A percentile compares a stretch with the other conserved stretches of the same genome.
Conservation (phyloP, 192 early-diverging fungal genomes). For the Phycomyces blakesleeanus region DNA sequence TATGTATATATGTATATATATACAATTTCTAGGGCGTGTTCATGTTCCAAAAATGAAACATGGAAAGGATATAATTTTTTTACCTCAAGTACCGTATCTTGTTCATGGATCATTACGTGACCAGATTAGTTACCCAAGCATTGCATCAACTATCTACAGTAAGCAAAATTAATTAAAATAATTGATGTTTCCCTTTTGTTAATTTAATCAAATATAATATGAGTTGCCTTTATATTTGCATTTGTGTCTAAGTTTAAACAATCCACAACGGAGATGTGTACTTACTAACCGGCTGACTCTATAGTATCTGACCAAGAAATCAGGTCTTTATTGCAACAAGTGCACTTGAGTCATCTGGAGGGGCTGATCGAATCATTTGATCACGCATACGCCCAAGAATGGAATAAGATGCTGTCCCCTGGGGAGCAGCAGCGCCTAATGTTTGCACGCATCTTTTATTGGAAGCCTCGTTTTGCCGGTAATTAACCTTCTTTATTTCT, state of each 20-base stretch:
- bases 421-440: constrained; percentile 75
- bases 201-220: too few relatives aligned
- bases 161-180: too few relatives aligned
- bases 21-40: constrained; percentile 10
- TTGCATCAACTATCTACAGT: constrained; percentile 28
- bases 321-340: constrained; percentile 27
- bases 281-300: too few relatives aligned
- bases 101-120: constrained; percentile 58
- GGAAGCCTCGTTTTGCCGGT: constrained; percentile 71
- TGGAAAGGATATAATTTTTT: constrained; percentile 52
- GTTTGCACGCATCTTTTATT: constrained; percentile 65
- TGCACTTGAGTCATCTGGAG: constrained; percentile 39
- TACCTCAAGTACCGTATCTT: constrained; percentile 68
- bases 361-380: constrained; percentile 41
- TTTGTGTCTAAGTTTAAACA: too few relatives aligned
- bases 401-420: constrained; percentile 68
- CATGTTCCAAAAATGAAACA: constrained; percentile 17
- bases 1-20: too few relatives aligned
- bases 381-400: constrained; percentile 43
- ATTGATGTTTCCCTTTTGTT: too few relatives aligned
- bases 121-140: constrained; percentile 60
- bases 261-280: too few relatives aligned
- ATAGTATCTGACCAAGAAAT: constrained; percentile 47
- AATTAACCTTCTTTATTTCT: too few relatives aligned
- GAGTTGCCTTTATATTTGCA: too few relatives aligned